Evolutionary conservation across 225 moss, liverwort and hornwort genomes (phyloP).

Genomic region (Marchantia polymorpha): DNA sequence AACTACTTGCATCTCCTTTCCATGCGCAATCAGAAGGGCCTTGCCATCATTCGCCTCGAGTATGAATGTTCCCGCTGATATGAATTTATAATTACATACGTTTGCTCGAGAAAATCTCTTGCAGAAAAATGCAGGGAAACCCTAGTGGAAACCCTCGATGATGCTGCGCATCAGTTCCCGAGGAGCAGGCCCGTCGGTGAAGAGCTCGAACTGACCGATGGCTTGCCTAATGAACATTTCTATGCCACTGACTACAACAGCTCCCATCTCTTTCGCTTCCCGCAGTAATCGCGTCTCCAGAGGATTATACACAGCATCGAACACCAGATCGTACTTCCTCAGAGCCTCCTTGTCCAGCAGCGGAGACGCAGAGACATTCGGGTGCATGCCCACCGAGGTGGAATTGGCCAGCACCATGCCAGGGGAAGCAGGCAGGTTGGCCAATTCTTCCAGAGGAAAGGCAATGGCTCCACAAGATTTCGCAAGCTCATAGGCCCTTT

Average conservation of each 20-base stretch:
- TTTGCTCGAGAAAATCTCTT: background rate
- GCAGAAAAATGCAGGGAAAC: background rate
- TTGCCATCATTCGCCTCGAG: background rate
- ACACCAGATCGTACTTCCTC: slow-evolving; percentile 77
- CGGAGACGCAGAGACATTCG: slow-evolving; percentile 59
- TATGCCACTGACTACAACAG: slow-evolving; percentile 66
- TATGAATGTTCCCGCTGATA: background rate
- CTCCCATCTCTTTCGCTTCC: slow-evolving; percentile 71
- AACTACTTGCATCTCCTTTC: background rate
- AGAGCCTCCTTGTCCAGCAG: slow-evolving; percentile 57
- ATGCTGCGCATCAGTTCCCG: slow-evolving; percentile 11
- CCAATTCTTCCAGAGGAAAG: slow-evolving; percentile 59
- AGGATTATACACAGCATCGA: slow-evolving; percentile 95
- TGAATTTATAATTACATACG: background rate
- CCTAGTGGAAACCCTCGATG: slow-evolving; percentile 16
- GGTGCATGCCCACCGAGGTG: slow-evolving; percentile 82
- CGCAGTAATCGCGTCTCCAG: slow-evolving; percentile 65
- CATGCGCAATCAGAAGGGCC: background rate
- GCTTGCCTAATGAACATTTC: slow-evolving; percentile 97
- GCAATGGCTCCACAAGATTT: slow-evolving; percentile 57
- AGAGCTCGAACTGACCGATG: slow-evolving; percentile 72
- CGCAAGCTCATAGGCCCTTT: slow-evolving; percentile 66
- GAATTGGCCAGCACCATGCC: slow-evolving; percentile 91
- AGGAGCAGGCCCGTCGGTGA: slow-evolving; percentile 51
- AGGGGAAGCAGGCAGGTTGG: slow-evolving; percentile 55